phyloP scores from a whole-genome alignment of 108 stramenopile genomes.

The Cyclotella choctawhatcheeana region DNA sequence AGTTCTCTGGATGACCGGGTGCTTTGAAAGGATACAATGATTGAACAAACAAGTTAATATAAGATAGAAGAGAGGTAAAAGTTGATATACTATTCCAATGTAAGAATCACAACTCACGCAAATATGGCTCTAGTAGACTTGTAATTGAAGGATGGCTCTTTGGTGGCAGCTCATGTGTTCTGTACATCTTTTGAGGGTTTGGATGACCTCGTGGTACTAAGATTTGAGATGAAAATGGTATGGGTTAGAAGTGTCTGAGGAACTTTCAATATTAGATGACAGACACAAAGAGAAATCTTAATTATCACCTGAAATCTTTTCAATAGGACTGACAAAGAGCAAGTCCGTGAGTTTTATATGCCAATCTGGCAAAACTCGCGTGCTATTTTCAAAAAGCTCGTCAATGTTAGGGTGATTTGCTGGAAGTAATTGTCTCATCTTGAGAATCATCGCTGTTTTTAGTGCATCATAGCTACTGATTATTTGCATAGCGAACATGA shows the following conservation, averaged over 20 bases:
- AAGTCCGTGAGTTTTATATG: slow-evolving; percentile 11
- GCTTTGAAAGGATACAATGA: too few relatives aligned
- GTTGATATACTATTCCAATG: too few relatives aligned
- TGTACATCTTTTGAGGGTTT: slow-evolving; percentile 5
- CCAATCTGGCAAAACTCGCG: slow-evolving; percentile 19
- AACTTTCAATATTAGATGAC: too few relatives aligned
- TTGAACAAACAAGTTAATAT: too few relatives aligned
- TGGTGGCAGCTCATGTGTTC: not conserved
- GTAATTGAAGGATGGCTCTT: slow-evolving; percentile 2
- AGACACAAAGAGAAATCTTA: too few relatives aligned
- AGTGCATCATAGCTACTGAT: not conserved
- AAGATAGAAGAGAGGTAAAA: too few relatives aligned
- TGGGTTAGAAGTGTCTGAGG: not conserved
- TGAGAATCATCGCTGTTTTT: not conserved
- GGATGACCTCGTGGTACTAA: not conserved
- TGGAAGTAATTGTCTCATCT: slow-evolving; percentile 13
- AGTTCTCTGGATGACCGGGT: slow-evolving; percentile 9
- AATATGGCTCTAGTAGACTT: not conserved
- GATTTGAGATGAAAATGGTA: not conserved
- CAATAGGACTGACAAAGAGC: not conserved
- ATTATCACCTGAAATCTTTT: not conserved
- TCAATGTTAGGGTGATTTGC: slow-evolving; percentile 29
- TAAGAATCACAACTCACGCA: too few relatives aligned
- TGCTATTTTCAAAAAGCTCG: slow-evolving; percentile 18
- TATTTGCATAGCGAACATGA: not conserved